Base-by-base conservation (phyloP, 2,329 filamentous ascomycete genomes). In the Trichophyton mentagrophytes region DNA sequence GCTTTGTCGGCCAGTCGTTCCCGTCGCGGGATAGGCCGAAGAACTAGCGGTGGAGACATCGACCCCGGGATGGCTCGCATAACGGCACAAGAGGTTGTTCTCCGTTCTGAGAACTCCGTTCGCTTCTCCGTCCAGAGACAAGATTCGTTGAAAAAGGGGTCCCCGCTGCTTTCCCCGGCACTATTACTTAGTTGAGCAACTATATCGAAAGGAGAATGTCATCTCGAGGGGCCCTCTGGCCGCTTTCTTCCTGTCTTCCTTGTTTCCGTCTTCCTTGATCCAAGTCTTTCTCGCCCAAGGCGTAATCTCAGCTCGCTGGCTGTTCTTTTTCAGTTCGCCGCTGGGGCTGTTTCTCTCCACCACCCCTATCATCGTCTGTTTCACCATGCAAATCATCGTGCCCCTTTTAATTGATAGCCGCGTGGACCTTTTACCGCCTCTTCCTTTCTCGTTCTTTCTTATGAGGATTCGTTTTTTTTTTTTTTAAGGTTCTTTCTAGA, bases 41-140 rank as follows among this genome's bases (percentile, higher is more conserved):
- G 44, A 61, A 61, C 61, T 61, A 20, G 51, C 61, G 46, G 46
- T 51, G 46, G 46, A 51, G 46, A 51, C 2, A 11, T 13, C 9
- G 8, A 27, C 20, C 46, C 46, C 46, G n/a, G 44, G 44, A 51
- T 51, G 46, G 11, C 46, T 25, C 22, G 46, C 46, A 51, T 51
- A 9, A 38, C 33, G 33, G 33, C 33, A 38, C 33, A 38, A 13
- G 33, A 13, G 33, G 33, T 38, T 38, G 33, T 38, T 13, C 33
- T 38, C 33, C n/a, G 40, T n/a, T 15, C 40, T 44, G 40, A 9
- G 40, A 44, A 44, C 40, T 44, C 40, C 40, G 40, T 44, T 17
- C n/a, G 15, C 40, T 44, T 44, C 40, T 44, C 40, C 40, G 40
- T n/a, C 40, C n/a, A 38, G 33, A 38, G 33, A 13, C 20, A 6